Conservation (phyloP, 2,329 filamentous ascomycete genomes). For the Cryphonectria nitschkei region DNA sequence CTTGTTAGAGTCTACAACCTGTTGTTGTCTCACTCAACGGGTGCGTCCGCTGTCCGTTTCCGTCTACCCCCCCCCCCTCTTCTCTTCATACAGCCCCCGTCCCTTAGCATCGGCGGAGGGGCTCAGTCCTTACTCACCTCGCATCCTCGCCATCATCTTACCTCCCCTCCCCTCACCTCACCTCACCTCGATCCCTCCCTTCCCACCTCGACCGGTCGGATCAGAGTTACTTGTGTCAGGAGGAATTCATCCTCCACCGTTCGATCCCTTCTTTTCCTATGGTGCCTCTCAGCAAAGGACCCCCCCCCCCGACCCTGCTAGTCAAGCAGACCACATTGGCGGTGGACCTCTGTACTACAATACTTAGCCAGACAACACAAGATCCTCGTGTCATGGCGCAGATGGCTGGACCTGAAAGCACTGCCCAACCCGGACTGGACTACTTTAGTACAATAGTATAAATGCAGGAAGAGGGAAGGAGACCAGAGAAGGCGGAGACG, state of each 20-base stretch:
- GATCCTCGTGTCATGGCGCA: not conserved
- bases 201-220: not conserved
- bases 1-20: not conserved
- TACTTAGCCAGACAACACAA: not conserved
- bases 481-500: not conserved
- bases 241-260: not conserved
- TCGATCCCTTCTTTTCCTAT: not conserved
- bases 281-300: not conserved
- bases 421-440: not conserved
- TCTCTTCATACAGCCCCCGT: not conserved
- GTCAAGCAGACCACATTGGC: not conserved
- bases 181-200: not conserved
- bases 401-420: not conserved
- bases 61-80: not conserved
- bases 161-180: conserved; percentile 1
- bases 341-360: not conserved
- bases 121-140: not conserved
- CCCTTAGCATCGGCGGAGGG: not conserved
- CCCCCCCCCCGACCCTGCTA: not conserved
- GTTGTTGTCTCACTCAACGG: not conserved
- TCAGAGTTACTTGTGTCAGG: not conserved
- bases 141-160: not conserved
- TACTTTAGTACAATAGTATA: not conserved
- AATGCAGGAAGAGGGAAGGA: not conserved
- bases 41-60: not conserved